These are phyloP conservation scores for Grosmannia serpens DNA, from an alignment of 2,329 filamentous ascomycete genomes.

Conservation along the genomic window DNA sequence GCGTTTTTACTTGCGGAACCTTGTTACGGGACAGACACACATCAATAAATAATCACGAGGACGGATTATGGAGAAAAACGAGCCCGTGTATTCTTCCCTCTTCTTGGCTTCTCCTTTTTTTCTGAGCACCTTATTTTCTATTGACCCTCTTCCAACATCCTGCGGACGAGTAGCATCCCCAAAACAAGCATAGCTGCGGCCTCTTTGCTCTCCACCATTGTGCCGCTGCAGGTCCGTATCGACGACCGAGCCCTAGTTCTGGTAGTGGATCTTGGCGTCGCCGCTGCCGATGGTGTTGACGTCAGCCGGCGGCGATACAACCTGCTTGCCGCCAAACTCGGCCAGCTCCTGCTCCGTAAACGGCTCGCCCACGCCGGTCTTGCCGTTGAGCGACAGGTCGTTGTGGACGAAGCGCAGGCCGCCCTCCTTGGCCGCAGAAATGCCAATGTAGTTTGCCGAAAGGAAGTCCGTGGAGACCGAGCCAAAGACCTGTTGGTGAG, in stretches of 20 bases:
- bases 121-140: too few relatives aligned
- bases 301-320: neutral
- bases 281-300: neutral
- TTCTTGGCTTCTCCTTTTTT: too few relatives aligned
- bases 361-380: neutral
- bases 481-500: slow-evolving; percentile 6
- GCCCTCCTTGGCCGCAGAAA: neutral
- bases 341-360: neutral
- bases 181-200: too few relatives aligned
- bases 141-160: too few relatives aligned
- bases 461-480: slow-evolving; percentile 10
- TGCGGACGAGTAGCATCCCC: too few relatives aligned
- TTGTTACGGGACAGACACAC: too few relatives aligned
- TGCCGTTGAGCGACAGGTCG: slow-evolving; percentile 7
- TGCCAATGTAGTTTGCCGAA: slow-evolving; percentile 9
- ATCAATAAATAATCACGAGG: too few relatives aligned
- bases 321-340: neutral
- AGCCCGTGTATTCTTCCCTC: too few relatives aligned
- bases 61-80: too few relatives aligned
- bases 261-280: neutral
- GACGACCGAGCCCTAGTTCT: neutral
- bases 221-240: too few relatives aligned
- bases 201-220: too few relatives aligned
- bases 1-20: too few relatives aligned
- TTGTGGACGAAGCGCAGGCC: neutral